Conservation (phyloP, 169 alveolate species). For the Plasmodium vivax region DNA sequence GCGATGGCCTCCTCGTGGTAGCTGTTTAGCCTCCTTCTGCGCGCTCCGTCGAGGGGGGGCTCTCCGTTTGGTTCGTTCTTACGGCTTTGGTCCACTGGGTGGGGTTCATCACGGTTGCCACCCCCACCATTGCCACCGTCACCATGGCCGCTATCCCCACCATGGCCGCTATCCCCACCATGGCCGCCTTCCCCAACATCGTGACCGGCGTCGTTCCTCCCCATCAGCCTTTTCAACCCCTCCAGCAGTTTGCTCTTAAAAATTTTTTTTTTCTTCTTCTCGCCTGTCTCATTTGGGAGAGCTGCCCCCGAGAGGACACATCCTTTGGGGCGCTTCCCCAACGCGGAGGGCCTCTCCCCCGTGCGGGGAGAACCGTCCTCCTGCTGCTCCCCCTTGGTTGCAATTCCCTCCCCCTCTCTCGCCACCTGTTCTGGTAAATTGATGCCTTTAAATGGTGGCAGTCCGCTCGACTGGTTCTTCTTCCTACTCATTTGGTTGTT, state of each 20-base stretch:
- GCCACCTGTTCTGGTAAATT: background rate
- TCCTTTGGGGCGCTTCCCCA: background rate
- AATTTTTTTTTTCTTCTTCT: background rate
- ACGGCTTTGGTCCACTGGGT: background rate
- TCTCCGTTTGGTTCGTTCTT: background rate
- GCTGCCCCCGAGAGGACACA: background rate
- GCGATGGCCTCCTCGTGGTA: conserved; percentile 2
- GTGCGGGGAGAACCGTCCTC: background rate
- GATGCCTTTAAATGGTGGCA: background rate
- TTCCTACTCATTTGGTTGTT: background rate
- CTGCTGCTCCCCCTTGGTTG: background rate
- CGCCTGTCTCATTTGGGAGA: background rate
- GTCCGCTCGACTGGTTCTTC: background rate
- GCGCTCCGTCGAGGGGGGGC: background rate
- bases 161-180: too few relatives aligned
- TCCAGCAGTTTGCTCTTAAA: background rate
- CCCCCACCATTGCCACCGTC: too few relatives aligned
- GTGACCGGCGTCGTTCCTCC: background rate
- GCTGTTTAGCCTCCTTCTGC: background rate
- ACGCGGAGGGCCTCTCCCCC: background rate
- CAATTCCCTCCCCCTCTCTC: background rate
- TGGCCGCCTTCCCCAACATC: background rate
- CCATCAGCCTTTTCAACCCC: background rate
- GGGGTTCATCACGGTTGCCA: background rate
- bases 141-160: too few relatives aligned